phyloP scores from a whole-genome alignment of 1,284 basidiomycete genomes.

The Anthracocystis panici-leucophaei region DNA sequence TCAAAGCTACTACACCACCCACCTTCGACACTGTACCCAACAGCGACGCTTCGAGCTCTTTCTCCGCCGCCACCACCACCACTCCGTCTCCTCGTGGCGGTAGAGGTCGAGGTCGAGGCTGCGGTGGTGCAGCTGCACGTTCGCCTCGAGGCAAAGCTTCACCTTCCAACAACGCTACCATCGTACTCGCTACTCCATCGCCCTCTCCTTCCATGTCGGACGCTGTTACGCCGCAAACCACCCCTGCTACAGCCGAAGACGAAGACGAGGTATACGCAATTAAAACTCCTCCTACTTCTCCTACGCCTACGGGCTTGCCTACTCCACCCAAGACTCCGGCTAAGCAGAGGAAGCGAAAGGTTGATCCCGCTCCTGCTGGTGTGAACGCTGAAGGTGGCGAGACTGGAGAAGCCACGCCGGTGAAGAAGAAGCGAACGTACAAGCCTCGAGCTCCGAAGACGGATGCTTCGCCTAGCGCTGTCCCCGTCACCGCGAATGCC shows the following conservation, averaged over 20 bases:
- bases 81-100: background rate
- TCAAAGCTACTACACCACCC: background rate
- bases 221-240: background rate
- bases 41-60: too few species aligned
- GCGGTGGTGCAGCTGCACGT: background rate
- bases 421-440: slow-evolving; percentile 25
- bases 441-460: background rate
- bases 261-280: background rate
- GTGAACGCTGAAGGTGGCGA: background rate
- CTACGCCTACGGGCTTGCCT: background rate
- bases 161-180: background rate
- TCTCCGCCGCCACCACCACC: background rate
- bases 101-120: background rate
- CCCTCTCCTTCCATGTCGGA: background rate
- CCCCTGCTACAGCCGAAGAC: background rate
- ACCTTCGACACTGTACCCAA: background rate
- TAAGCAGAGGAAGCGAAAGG: slow-evolving; percentile 15
- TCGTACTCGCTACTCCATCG: background rate
- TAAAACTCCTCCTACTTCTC: slow-evolving; percentile 11
- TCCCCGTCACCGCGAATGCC: background rate
- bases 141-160: slow-evolving; percentile 7
- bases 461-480: background rate
- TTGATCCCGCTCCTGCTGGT: background rate
- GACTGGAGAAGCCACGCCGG: background rate
- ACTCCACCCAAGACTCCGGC: slow-evolving; percentile 2